phyloP scores from a whole-genome alignment of 2,329 filamentous ascomycete genomes.

The Aspergillus jensenii region DNA sequence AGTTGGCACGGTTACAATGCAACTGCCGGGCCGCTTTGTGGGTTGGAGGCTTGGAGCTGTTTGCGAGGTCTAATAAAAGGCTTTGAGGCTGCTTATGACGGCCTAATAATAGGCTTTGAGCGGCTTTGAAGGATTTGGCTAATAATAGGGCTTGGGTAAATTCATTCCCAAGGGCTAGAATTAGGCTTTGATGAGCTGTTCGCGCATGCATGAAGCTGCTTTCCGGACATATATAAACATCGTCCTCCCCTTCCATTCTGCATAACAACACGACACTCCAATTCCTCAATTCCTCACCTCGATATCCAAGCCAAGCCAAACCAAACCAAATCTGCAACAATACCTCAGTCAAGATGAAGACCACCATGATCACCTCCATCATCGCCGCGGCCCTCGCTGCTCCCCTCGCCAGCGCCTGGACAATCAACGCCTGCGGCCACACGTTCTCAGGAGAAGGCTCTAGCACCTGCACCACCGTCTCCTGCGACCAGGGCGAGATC shows the following conservation, averaged over 20 bases:
- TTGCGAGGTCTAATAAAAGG: too few relatives aligned
- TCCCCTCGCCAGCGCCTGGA: not conserved
- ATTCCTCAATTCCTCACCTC: too few relatives aligned
- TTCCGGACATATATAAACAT: not conserved
- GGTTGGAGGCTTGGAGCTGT: too few relatives aligned
- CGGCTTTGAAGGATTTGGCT: too few relatives aligned
- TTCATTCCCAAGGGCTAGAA: not conserved
- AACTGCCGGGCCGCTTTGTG: too few relatives aligned
- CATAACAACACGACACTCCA: not conserved
- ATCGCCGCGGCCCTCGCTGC: not conserved
- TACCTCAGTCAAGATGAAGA: not conserved
- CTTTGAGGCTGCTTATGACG: too few relatives aligned
- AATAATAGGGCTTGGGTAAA: too few relatives aligned
- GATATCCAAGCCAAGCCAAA: too few relatives aligned
- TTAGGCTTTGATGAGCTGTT: not conserved
- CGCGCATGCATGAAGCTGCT: not conserved
- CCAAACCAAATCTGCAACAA: not conserved
- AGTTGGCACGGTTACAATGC: too few relatives aligned
- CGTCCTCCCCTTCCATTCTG: not conserved
- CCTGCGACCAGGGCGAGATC: not conserved
- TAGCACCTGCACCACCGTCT: not conserved
- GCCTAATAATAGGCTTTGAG: too few relatives aligned
- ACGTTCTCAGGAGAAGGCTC: not conserved
- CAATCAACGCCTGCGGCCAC: constrained; percentile 1
- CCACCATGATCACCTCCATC: not conserved